A percentile compares a stretch with the other conserved stretches of the same genome.
Evolutionary conservation across 306 rosid species (phyloP).

Genomic region (Prunus fruticosa): DNA sequence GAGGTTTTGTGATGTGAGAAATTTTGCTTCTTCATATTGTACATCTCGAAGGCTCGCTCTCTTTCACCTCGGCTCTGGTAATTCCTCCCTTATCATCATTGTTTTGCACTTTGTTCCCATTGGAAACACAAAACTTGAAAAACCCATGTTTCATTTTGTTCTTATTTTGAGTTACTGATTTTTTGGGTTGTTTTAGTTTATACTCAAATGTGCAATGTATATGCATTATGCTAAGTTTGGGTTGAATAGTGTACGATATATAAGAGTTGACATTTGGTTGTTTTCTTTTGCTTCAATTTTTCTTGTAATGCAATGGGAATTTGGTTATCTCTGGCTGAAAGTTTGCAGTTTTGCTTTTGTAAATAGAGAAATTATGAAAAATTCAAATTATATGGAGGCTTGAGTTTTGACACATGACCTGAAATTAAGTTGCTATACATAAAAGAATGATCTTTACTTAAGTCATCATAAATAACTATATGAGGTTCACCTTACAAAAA

Average conservation of each 20-base stretch:
- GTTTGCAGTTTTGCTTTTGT: background rate
- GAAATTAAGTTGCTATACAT: background rate
- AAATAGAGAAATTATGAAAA: background rate
- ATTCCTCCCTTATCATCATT: background rate
- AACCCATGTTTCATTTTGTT: background rate
- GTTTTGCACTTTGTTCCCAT: background rate
- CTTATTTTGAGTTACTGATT: background rate
- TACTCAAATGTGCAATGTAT: background rate
- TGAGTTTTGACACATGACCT: background rate
- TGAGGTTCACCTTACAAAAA: background rate
- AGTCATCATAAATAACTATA: background rate
- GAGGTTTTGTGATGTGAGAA: background rate
- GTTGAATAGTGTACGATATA: background rate
- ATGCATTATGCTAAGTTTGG: background rate
- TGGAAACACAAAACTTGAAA: background rate
- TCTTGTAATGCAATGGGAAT: background rate
- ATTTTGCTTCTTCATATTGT: constrained; percentile 23
- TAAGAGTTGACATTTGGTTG: background rate
- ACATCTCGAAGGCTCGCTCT: constrained; percentile 48
- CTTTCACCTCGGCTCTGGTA: constrained; percentile 49
- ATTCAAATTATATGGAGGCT: background rate
- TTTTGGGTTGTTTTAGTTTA: background rate
- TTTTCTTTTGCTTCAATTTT: background rate
- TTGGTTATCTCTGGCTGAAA: background rate
- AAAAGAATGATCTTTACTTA: background rate